Base-by-base conservation (phyloP, 495 filamentous ascomycete species). In the Hypoxylon subgilvum region DNA sequence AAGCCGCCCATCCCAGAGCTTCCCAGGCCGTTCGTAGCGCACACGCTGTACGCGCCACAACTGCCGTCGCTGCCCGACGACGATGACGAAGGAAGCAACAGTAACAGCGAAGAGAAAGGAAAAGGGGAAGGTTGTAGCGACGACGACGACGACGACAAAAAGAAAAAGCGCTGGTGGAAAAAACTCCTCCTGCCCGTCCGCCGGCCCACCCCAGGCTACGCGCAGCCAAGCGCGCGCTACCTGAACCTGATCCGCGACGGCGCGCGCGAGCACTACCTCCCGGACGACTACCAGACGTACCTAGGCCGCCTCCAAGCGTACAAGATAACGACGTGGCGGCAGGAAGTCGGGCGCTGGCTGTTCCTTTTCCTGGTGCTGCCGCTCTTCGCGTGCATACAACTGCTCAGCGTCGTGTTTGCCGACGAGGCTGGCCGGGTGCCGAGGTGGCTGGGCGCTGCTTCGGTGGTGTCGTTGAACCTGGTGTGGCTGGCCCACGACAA, bases 151-250 rank as follows among this genome's bases (percentile, higher is more conserved):
- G 50, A 31, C 13, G 49, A 53, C 14, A 60, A 54, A 7, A 67
- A 42, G 25, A 52, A 69, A 23, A 43, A 67, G 6, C 42, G 57
- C 9, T 57, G 63, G 40, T 65, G 69, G 2, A 27, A 35, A 1
- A 63, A 59, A 42, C 65, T 78, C 5, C 46, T 78, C 21, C 59
- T 68, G 5, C 74, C 70, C 39, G 63, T 63, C n/a, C 68, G 52
- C 32, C 85, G 89, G 8, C 85, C 86, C 2, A 79, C 88, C 49
- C 79, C 82, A 2, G 72, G 74, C 43, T 88, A 90, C 62, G 88
- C 91, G 2, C 91, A 97, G 69, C 84, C 94, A 0, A 96, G 90
- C 2, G 77, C 82, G 13, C 84, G 93, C 0, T 97, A 98, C 66
- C 77, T 97, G 4, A 79, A 83, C 18, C 76, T 97, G 17, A 82